Base-by-base conservation (phyloP, 257 asterid genomes). In the Petunia axillaris region DNA sequence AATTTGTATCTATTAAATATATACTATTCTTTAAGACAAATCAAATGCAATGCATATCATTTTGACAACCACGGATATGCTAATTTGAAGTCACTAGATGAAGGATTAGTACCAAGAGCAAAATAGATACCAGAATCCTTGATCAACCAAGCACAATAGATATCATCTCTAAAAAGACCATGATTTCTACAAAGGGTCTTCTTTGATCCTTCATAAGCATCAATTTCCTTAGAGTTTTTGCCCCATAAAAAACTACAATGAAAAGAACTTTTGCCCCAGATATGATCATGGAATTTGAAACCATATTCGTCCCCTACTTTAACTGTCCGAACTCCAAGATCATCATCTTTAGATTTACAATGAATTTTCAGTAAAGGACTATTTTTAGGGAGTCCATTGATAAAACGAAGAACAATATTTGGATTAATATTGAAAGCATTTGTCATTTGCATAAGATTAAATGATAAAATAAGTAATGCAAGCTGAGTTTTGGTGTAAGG, bases 221-320 rank as follows among this genome's bases (percentile, higher is more conserved):
- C 25, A 25, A 25, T 25, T 0, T 25, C 25, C 25, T 25, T 25
- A 25, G 25, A 25, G 25, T 25, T 25, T 25, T 25, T 25, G 25
- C 25, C 25, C 25, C 25, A 25, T 25, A 25, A 25, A 25, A 25
- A 25, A 25, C 25, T 25, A 25, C 25, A 25, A 25, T 25, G 25
- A 25, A 25, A 25, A 25, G 25, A 39, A 68, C 39, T 68, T 2
- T 7, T 68, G n/a, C 57, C 14, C 76, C 1, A 8, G 7, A 2
- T 2, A 68, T 68, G 43, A 13, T 15, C 15, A 67, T 67, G 76
- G 16, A 67, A 67, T 8, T 57, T 46, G 59, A 71, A 71, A 48
- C 48, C 35, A 48, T 4, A 71, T 5, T 71, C 5, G 5, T 71
- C 77, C 25, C 43, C 60, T 0, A 38, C 1, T 25, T 48, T 13